Conservation (phyloP, 768 basidiomycete species). For the Mycena amicta region DNA sequence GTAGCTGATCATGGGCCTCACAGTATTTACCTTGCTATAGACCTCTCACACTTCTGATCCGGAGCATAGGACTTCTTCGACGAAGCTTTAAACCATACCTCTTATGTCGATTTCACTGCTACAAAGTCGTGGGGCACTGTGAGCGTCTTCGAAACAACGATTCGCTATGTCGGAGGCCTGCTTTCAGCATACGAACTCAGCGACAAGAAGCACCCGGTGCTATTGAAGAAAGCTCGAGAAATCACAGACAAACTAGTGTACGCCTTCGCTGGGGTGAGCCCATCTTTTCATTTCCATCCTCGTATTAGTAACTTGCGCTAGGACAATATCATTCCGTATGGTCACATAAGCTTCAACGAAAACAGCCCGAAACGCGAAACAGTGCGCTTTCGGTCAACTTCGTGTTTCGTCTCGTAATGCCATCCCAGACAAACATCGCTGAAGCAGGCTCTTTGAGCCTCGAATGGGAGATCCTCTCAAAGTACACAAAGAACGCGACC, state of each 20-base stretch:
- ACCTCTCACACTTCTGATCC: neutral
- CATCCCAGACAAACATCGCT: neutral
- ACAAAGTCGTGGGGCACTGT: constrained; percentile 40
- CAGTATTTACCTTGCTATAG: constrained; percentile 13
- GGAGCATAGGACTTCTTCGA: constrained; percentile 40
- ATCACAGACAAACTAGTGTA: constrained; percentile 47
- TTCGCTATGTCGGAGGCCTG: constrained; percentile 53
- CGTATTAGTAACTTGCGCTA: constrained; percentile 35
- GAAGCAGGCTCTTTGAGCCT: neutral
- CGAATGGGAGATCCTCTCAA: neutral
- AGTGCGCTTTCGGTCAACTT: neutral
- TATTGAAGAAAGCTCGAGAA: constrained; percentile 50
- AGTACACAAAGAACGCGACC: constrained; percentile 47
- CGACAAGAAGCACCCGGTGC: constrained; percentile 37
- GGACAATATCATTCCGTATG: constrained; percentile 1
- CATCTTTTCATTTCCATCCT: neutral
- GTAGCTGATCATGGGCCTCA: constrained; percentile 48
- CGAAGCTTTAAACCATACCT: constrained; percentile 43
- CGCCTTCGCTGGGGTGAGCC: constrained; percentile 40
- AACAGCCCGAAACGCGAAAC: neutral
- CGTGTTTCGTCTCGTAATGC: neutral
- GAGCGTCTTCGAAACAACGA: constrained; percentile 57
- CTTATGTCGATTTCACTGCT: constrained; percentile 43
- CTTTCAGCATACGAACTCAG: constrained; percentile 55
- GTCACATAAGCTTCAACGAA: neutral